Percentiles rank a stretch among this genome's conserved stretches.
phyloP scores from a whole-genome alignment of 73 alveolate species.

The Uronychia setigera region DNA sequence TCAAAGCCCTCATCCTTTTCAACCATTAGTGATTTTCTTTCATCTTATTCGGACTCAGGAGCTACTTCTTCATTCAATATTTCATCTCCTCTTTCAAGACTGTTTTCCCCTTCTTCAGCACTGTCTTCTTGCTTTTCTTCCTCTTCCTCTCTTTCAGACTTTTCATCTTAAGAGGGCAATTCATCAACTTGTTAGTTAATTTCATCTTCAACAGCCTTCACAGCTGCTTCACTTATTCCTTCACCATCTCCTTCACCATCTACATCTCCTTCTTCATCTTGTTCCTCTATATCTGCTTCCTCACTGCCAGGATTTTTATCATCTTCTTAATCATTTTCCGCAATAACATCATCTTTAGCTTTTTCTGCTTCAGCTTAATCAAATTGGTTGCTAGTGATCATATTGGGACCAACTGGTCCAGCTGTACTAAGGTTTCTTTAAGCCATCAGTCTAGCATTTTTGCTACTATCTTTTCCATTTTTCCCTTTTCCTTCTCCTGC shows the following conservation, averaged over 20 bases:
- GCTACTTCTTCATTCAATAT: too few relatives aligned
- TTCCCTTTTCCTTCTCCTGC: not conserved
- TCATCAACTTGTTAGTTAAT: not conserved
- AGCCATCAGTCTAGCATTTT: not conserved
- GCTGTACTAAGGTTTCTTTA: not conserved
- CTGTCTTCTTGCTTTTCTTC: not conserved
- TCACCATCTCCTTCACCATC: not conserved
- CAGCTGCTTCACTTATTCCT: not conserved
- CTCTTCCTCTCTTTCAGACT: not conserved
- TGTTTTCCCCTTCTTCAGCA: not conserved
- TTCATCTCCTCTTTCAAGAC: not conserved
- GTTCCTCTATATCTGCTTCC: slow-evolving; percentile 16
- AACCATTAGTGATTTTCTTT: too few relatives aligned
- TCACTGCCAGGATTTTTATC: not conserved
- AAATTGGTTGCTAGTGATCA: not conserved
- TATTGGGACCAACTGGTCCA: not conserved
- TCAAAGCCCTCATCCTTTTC: too few relatives aligned
- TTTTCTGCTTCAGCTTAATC: too few relatives aligned
- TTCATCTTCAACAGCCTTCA: not conserved
- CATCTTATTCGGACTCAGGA: too few relatives aligned
- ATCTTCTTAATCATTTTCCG: not conserved
- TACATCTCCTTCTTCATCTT: not conserved
- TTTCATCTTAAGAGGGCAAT: not conserved
- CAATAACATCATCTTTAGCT: too few relatives aligned
- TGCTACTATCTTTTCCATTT: not conserved